A percentile compares a stretch with the other conserved stretches of the same genome.
These are phyloP conservation scores for Usnea hakonensis DNA, from an alignment of 495 filamentous ascomycete species.

Conservation along the genomic window DNA sequence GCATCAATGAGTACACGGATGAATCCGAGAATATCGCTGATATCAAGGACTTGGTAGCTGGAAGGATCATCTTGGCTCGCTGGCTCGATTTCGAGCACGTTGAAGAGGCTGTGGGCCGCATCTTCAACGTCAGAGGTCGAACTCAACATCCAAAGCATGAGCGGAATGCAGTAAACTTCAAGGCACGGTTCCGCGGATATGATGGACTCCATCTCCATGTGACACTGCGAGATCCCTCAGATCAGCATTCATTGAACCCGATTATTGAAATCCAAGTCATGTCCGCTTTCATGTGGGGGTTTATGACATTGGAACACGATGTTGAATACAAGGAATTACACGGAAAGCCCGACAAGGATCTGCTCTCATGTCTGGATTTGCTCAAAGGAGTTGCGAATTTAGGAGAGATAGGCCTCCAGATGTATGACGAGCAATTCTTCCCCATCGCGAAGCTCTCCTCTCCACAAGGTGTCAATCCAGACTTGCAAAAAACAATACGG, in stretches of 20 bases:
- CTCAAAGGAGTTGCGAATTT: background rate
- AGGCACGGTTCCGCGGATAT: conserved; percentile 8
- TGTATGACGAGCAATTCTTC: background rate
- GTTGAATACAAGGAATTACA: conserved; percentile 6
- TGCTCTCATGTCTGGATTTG: background rate
- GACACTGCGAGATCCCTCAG: background rate
- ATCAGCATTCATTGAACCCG: background rate
- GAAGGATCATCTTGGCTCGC: too few species aligned
- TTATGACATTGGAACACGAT: background rate
- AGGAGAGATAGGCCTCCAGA: background rate
- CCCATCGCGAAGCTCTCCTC: background rate
- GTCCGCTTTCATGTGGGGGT: conserved; percentile 8
- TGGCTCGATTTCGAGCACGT: background rate
- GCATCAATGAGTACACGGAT: background rate
- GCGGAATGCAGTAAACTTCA: background rate
- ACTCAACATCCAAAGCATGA: conserved; percentile 8
- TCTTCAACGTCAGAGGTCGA: conserved; percentile 1
- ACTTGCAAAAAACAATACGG: background rate
- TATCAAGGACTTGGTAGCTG: too few species aligned
- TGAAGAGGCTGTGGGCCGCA: background rate
- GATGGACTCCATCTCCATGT: conserved; percentile 5
- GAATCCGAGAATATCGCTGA: too few species aligned
- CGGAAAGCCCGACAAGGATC: background rate
- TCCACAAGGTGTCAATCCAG: background rate
- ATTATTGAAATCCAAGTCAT: conserved; percentile 11